These are phyloP conservation scores for Fusarium sp. DNA, from an alignment of 2,329 filamentous ascomycete species.

Conservation along the genomic window DNA sequence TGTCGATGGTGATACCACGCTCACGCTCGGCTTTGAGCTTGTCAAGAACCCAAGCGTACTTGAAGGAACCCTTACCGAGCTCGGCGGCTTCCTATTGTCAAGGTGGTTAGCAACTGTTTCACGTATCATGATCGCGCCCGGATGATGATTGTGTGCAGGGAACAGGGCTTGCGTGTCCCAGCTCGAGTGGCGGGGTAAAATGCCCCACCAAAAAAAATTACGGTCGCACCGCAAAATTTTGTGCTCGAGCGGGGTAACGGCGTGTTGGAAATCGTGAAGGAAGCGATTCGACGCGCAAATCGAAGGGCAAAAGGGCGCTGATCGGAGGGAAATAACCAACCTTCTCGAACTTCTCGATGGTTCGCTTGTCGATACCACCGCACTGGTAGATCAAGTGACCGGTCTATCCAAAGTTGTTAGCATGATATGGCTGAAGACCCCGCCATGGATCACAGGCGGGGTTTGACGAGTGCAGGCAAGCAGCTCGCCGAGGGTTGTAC, in stretches of 20 bases:
- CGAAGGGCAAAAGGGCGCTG: conserved; percentile 13
- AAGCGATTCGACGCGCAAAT: conserved; percentile 27
- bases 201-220: conserved; percentile 30
- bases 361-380: conserved; percentile 99
- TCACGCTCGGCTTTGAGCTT: conserved; percentile 99
- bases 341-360: conserved; percentile 99
- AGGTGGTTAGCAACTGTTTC: conserved; percentile 31
- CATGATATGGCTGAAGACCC: conserved; percentile 14
- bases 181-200: conserved; percentile 37
- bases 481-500: conserved; percentile 49
- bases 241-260: conserved; percentile 19
- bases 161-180: conserved; percentile 13
- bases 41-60: conserved; percentile 99
- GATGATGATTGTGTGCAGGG: conserved; percentile 20
- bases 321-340: conserved; percentile 62
- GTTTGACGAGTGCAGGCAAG: conserved; percentile 9
- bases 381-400: conserved; percentile 99
- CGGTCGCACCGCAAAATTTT: conserved; percentile 33
- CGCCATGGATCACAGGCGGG: conserved; percentile 23
- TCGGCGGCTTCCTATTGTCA: conserved; percentile 89
- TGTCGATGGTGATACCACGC: conserved; percentile 99
- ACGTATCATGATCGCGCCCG: conserved; percentile 21
- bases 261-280: conserved; percentile 19
- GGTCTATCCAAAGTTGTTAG: conserved; percentile 59
- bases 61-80: conserved; percentile 99